These are phyloP conservation scores for Halophytophthora polymorphica DNA, from an alignment of 352 stramenopile genomes.

Conservation along the genomic window DNA sequence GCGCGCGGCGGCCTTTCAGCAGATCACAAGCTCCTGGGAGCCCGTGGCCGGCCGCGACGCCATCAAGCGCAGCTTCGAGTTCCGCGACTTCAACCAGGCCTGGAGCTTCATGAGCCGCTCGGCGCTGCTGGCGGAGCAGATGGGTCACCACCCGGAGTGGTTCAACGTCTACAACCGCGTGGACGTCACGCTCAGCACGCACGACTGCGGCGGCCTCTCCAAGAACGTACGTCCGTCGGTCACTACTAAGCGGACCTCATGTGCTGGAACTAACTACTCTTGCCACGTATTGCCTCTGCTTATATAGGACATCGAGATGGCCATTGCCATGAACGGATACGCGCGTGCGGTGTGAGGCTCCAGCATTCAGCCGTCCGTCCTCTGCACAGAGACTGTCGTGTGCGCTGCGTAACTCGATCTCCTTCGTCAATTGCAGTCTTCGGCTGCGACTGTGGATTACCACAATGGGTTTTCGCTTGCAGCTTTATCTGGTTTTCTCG, in stretches of 20 bases:
- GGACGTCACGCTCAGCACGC: conserved; percentile 95
- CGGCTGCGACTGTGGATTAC: too few species aligned
- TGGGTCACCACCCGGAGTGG: conserved; percentile 98
- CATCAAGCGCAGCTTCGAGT: conserved; percentile 82
- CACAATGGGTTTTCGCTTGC: too few species aligned
- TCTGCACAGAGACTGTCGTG: too few species aligned
- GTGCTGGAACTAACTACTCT: too few species aligned
- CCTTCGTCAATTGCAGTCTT: too few species aligned
- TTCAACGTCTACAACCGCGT: conserved; percentile 99
- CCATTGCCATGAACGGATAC: conserved; percentile 73
- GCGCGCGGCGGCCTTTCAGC: conserved; percentile 32
- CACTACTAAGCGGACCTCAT: too few species aligned
- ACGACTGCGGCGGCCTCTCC: conserved; percentile 93
- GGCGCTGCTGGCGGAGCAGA: conserved; percentile 76
- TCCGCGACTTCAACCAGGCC: conserved; percentile 80
- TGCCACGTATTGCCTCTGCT: background rate
- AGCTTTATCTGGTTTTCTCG: too few species aligned
- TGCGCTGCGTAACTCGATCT: too few species aligned
- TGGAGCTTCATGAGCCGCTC: conserved; percentile 80
- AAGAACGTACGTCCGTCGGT: conserved; percentile 67
- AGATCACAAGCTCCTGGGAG: conserved; percentile 53
- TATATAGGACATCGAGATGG: conserved; percentile 58
- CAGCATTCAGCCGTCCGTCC: too few species aligned
- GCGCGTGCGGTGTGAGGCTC: conserved; percentile 25
- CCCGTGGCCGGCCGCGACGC: conserved; percentile 63